Evolutionary conservation across 2,329 filamentous ascomycete species (phyloP).

Genomic region (Penicillium sp.): DNA sequence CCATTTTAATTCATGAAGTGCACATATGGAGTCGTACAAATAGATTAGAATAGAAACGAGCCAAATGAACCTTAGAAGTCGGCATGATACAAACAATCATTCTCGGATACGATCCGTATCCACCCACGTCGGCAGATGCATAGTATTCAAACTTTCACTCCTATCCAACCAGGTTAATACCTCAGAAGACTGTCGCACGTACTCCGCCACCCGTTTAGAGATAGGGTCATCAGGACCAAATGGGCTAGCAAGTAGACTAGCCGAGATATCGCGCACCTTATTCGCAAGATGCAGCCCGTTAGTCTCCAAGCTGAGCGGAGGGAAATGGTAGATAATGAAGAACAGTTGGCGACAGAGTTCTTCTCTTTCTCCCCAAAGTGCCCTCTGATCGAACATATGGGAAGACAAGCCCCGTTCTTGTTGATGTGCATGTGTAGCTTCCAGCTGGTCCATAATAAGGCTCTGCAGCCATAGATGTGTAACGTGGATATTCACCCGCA

Average conservation of each 20-base stretch:
- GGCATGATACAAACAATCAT: too few relatives aligned
- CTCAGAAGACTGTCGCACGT: constrained; percentile 12
- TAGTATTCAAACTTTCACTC: constrained; percentile 13
- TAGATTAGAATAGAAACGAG: too few relatives aligned
- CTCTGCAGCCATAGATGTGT: constrained; percentile 43
- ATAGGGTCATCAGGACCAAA: constrained; percentile 22
- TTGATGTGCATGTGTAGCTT: constrained; percentile 14
- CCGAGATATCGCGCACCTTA: constrained; percentile 40
- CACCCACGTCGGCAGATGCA: constrained; percentile 11
- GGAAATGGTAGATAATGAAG: constrained; percentile 36
- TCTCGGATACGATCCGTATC: constrained; percentile 6
- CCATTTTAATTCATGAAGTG: too few relatives aligned
- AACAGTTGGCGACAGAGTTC: constrained; percentile 40
- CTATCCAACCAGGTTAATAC: constrained; percentile 14
- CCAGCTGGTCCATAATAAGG: constrained; percentile 36
- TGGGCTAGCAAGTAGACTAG: constrained; percentile 36
- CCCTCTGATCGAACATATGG: neutral
- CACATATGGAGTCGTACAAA: too few relatives aligned
- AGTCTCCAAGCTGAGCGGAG: constrained; percentile 32
- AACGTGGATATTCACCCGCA: constrained; percentile 38
- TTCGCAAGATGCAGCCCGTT: constrained; percentile 39
- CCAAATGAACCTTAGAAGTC: too few relatives aligned
- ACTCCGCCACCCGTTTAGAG: constrained; percentile 11
- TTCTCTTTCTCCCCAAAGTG: constrained; percentile 35
- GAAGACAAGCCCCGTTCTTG: neutral